These are phyloP conservation scores for Penicillium glabrum DNA, from an alignment of 2,329 filamentous ascomycete species.

Conservation along the genomic window DNA sequence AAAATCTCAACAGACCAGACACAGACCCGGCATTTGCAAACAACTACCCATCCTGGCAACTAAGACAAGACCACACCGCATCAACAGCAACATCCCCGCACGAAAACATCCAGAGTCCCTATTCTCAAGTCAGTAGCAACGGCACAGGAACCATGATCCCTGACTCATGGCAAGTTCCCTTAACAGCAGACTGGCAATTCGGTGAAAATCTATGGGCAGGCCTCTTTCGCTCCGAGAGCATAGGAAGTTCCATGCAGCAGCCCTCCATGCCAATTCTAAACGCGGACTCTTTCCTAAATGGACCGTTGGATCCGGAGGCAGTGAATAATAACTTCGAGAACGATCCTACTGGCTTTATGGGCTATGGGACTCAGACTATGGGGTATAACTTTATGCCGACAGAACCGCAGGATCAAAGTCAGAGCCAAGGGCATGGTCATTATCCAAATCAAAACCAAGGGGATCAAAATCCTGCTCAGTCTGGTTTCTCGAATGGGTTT, in stretches of 20 bases:
- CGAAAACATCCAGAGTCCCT: slow-evolving; percentile 19
- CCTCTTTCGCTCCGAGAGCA: slow-evolving; percentile 20
- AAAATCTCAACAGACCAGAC: slow-evolving; percentile 3
- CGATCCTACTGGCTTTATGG: neutral
- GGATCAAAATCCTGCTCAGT: slow-evolving; percentile 2
- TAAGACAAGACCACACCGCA: slow-evolving; percentile 6
- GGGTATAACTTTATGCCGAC: slow-evolving; percentile 1
- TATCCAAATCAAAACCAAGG: neutral
- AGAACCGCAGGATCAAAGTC: neutral
- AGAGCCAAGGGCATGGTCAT: neutral
- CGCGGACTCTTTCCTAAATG: slow-evolving; percentile 19
- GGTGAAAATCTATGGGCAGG: slow-evolving; percentile 26
- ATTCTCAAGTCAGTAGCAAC: slow-evolving; percentile 26
- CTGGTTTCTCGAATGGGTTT: slow-evolving; percentile 18
- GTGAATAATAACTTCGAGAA: neutral
- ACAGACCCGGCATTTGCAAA: neutral
- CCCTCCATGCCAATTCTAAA: slow-evolving; percentile 15
- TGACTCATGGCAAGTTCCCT: slow-evolving; percentile 87
- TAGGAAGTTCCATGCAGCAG: slow-evolving; percentile 6
- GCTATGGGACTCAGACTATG: slow-evolving; percentile 1
- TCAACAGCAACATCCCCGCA: slow-evolving; percentile 4
- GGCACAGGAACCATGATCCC: slow-evolving; percentile 21
- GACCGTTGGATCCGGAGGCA: neutral
- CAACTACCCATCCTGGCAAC: slow-evolving; percentile 13
- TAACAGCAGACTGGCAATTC: slow-evolving; percentile 80